Conservation (phyloP, 176 grass and related monocot genomes). For the Lolium perenne region DNA sequence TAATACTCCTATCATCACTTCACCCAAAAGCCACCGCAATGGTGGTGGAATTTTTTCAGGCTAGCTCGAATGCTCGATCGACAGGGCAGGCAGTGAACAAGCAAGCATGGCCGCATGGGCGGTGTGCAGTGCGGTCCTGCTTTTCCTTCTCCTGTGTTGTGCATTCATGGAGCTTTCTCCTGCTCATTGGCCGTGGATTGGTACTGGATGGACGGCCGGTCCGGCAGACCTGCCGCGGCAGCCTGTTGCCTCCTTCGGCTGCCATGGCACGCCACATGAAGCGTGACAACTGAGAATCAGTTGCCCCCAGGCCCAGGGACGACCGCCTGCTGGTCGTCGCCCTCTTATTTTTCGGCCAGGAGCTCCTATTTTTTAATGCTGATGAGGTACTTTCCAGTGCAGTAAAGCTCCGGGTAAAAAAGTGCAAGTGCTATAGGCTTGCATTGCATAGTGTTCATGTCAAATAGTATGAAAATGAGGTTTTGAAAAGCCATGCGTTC, state of each 20-base stretch:
- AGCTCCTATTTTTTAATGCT: background rate
- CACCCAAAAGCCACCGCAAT: background rate
- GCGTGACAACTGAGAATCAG: background rate
- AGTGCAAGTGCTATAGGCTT: too few species aligned
- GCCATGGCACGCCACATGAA: constrained; percentile 1
- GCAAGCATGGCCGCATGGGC: constrained; percentile 9
- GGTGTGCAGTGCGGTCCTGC: background rate
- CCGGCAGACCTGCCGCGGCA: background rate
- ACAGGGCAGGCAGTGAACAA: constrained; percentile 21
- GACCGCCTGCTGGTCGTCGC: background rate
- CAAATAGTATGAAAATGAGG: background rate
- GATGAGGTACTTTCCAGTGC: too few species aligned
- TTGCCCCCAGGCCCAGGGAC: background rate
- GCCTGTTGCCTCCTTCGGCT: background rate
- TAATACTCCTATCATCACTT: constrained; percentile 40
- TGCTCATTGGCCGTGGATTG: constrained; percentile 3
- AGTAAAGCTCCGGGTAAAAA: background rate
- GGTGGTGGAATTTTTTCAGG: background rate
- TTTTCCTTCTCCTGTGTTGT: background rate
- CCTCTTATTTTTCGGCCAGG: background rate
- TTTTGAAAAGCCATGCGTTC: background rate
- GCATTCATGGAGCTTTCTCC: background rate
- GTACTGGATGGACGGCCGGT: background rate
- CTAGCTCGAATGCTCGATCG: background rate
- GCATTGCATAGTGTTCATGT: too few species aligned